Evolutionary conservation across 345 rosid genomes (phyloP), one percentile per base, ranked within the genome.

Genomic region (Erysimum cheiranthoides): DNA sequence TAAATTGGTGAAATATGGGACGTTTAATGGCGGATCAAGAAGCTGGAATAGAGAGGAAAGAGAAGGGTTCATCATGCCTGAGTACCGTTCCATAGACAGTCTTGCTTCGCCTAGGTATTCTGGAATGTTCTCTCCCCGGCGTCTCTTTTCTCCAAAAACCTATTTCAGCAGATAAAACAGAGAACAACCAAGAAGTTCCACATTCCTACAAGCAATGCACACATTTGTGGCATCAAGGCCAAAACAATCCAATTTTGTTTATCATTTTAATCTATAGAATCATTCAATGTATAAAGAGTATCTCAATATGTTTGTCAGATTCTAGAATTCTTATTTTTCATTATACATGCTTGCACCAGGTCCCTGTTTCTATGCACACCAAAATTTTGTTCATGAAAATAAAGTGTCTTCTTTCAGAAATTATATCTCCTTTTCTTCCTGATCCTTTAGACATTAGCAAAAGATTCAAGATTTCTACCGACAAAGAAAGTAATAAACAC

Each of bases 111-210:
- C 97, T 3, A 75, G 92, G 60, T 66, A 82, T 13, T 64, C 58
- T 51, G 90, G 92, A 31, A 86, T 85, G 91, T 89, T 93, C 84
- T 93, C 98, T 0, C 97, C 97, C 0, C 83, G 89, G 8, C 89
- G 95, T 65, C 85, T 93, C 62, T 87, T 93, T 79, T 90, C 95
- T 0, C 82, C 91, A 8, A 81, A 68, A 46, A 84, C 66, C 16
- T 74, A 76, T 56, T 84, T 84, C 69, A 82, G 47, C 32, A 78
- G 81, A 76, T 81, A 50, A 74, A 51, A 66, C 21, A 10, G 11
- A 70, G 34, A 28, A 38, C 21, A 32, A 52, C 38, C 17, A 2
- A 36, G n/a, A 42, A 16, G 32, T 46, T 49, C 11, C 61, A 56
- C 17, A 17, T 38, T 64, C 31, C 61, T 56, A 54, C 68, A 58